These are phyloP conservation scores for Leptodontidium sp. DNA, from an alignment of 2,329 filamentous ascomycete species.

Conservation along the genomic window DNA sequence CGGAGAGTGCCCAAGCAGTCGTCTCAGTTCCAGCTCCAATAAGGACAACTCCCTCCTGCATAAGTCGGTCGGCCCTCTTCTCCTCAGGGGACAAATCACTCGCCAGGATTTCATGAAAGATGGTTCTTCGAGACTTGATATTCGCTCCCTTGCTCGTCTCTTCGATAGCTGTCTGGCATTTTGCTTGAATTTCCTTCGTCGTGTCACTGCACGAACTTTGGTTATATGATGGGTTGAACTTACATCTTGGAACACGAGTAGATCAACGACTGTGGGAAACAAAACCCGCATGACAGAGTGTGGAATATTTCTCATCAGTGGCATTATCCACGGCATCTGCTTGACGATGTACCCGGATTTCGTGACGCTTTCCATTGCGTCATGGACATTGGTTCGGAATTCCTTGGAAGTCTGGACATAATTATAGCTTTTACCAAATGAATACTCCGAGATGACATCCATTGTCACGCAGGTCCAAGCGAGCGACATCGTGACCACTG, in stretches of 20 bases:
- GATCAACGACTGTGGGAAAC: background rate
- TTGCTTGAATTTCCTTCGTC: background rate
- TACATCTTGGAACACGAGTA: conserved; percentile 16
- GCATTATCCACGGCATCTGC: conserved; percentile 29
- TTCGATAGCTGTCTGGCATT: background rate
- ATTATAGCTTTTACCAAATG: conserved; percentile 16
- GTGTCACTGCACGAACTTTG: background rate
- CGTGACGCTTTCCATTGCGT: background rate
- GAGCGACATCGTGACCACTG: background rate
- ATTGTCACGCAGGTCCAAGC: conserved; percentile 10
- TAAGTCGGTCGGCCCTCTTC: conserved; percentile 44
- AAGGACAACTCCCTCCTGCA: conserved; percentile 46
- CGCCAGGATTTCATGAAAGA: conserved; percentile 34
- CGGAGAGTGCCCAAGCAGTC: conserved; percentile 44
- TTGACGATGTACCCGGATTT: background rate
- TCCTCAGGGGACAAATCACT: conserved; percentile 45
- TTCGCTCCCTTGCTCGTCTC: background rate
- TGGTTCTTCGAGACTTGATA: conserved; percentile 11
- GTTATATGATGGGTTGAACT: background rate
- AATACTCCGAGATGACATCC: conserved; percentile 15
- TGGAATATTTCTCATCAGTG: conserved; percentile 25
- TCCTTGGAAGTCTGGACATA: background rate
- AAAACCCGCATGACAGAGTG: conserved; percentile 18
- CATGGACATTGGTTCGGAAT: background rate
- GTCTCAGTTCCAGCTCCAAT: conserved; percentile 50